Percentiles rank a stretch among this genome's conserved stretches.
These are phyloP conservation scores for Kandelia obovata DNA, from an alignment of 345 rosid genomes.

Conservation along the genomic window DNA sequence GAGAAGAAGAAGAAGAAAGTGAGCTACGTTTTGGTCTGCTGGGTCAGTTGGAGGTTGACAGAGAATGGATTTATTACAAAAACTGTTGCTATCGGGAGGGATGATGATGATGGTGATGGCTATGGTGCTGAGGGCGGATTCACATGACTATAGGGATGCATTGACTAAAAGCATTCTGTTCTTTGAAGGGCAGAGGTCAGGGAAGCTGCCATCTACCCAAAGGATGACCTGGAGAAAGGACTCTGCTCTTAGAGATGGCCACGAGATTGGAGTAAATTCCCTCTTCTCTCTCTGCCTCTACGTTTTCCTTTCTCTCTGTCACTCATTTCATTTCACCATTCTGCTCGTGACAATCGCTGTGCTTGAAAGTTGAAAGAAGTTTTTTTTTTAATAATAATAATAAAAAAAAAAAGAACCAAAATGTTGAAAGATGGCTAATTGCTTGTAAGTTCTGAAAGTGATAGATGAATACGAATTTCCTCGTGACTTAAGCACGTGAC, in stretches of 20 bases:
- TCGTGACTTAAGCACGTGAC: neutral
- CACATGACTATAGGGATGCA: conserved; percentile 26
- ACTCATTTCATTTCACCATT: no score
- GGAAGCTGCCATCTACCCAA: conserved; percentile 22
- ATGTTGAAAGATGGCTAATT: neutral
- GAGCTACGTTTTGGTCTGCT: no score
- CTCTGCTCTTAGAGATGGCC: conserved; percentile 24
- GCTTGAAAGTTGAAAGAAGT: no score
- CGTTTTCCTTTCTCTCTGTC: no score
- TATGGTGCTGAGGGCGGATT: neutral
- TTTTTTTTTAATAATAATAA: no score
- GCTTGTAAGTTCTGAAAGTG: conserved; percentile 6
- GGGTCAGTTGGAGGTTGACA: neutral
- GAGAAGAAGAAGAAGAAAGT: no score
- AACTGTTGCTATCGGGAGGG: neutral
- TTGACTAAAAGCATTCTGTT: conserved; percentile 25
- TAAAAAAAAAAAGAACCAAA: neutral
- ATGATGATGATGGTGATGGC: neutral
- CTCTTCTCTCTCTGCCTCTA: neutral
- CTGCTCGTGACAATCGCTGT: no score
- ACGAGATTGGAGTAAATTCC: conserved; percentile 21
- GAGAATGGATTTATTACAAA: conserved; percentile 8
- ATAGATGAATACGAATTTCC: neutral
- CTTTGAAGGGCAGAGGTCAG: conserved; percentile 31
- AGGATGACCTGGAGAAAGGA: conserved; percentile 27